Conservation (phyloP, 2,329 filamentous ascomycete species). For the Lachnellula subtilissima region DNA sequence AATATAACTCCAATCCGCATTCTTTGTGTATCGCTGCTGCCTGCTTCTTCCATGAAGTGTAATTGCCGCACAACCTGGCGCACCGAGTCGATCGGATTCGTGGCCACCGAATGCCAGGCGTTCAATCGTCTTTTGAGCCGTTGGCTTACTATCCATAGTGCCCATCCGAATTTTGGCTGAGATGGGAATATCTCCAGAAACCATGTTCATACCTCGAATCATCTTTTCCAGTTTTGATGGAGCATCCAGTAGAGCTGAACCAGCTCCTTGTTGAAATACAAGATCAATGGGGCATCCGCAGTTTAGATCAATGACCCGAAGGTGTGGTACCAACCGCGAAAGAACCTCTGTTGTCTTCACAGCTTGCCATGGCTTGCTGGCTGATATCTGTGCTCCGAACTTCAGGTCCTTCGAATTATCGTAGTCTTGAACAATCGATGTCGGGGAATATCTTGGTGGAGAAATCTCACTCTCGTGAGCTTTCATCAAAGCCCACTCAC, state of each 20-base stretch:
- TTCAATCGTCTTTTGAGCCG: constrained; percentile 74
- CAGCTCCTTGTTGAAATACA: constrained; percentile 81
- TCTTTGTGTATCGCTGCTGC: constrained; percentile 88
- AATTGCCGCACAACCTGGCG: constrained; percentile 86
- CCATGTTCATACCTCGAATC: constrained; percentile 89
- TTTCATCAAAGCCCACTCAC: constrained; percentile 93
- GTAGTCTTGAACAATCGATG: constrained; percentile 65
- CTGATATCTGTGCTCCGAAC: constrained; percentile 90
- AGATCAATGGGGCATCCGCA: constrained; percentile 97
- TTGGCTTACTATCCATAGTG: constrained; percentile 73
- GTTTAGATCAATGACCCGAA: constrained; percentile 91
- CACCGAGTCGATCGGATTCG: constrained; percentile 67
- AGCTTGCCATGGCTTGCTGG: constrained; percentile 85
- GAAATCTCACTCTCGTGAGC: constrained; percentile 78
- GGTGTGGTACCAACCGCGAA: constrained; percentile 68
- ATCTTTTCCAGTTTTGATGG: constrained; percentile 89
- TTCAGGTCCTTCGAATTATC: constrained; percentile 77
- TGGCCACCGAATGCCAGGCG: constrained; percentile 75
- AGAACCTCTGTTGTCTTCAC: constrained; percentile 84
- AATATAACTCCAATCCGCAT: constrained; percentile 95
- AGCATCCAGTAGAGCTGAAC: constrained; percentile 86
- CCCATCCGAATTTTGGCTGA: constrained; percentile 94
- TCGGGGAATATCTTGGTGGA: constrained; percentile 61
- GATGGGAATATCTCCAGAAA: constrained; percentile 86
- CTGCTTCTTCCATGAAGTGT: constrained; percentile 90